These are phyloP conservation scores for Eimeria necatrix DNA, from an alignment of 169 alveolate genomes.

Conservation along the genomic window DNA sequence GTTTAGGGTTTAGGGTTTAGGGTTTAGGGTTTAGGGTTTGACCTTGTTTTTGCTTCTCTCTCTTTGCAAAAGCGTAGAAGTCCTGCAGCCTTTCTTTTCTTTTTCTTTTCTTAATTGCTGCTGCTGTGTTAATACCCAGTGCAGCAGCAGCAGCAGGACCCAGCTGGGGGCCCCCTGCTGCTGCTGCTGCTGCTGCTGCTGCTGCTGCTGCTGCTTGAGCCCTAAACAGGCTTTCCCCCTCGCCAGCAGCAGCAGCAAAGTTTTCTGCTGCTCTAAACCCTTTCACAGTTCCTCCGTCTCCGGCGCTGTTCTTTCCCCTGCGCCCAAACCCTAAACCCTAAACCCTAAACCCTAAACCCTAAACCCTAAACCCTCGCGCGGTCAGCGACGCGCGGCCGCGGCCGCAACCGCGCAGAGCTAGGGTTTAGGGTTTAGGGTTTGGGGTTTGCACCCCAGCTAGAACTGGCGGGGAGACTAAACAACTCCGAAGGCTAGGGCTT, in stretches of 20 bases:
- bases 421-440: too few species aligned
- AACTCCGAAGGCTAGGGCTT: not conserved
- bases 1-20: too few species aligned
- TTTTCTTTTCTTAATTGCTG: not conserved
- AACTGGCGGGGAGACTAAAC: not conserved
- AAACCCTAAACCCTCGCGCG: not conserved
- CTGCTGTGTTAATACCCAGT: not conserved
- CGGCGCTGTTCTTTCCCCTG: not conserved
- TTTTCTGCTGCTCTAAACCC: not conserved
- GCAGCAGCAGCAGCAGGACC: not conserved
- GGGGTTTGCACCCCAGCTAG: not conserved
- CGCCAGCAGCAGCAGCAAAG: not conserved
- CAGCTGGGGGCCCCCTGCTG: not conserved
- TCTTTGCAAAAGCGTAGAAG: not conserved
- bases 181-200: not conserved
- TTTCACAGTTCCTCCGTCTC: not conserved
- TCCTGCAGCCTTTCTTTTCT: not conserved
- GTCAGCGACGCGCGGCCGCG: not conserved
- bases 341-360: not conserved
- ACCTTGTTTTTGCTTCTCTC: not conserved
- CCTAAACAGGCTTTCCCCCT: not conserved
- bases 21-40: too few species aligned
- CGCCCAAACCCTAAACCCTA: not conserved
- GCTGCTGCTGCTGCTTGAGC: too few species aligned
- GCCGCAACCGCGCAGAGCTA: too few species aligned